A percentile compares a stretch with the other conserved stretches of the same genome.
phyloP scores from a whole-genome alignment of 139 green algal genomes.

The Desmodesmus armatus region DNA sequence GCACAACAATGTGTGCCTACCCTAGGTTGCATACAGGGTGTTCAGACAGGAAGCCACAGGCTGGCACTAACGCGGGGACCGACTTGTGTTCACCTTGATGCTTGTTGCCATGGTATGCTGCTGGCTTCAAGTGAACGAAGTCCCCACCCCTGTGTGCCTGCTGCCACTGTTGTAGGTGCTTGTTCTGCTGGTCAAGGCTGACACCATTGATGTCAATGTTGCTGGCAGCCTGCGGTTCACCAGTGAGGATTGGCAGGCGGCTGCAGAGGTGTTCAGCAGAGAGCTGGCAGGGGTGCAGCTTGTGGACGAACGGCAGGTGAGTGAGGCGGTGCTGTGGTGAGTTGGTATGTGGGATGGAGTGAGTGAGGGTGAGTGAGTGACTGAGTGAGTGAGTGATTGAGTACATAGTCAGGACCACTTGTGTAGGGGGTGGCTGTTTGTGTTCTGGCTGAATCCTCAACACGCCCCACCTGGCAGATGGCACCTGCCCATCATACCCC shows the following conservation, averaged over 20 bases:
- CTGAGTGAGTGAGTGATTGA: too few species aligned
- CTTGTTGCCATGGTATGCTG: neutral
- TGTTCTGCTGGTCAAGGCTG: neutral
- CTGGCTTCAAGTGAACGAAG: neutral
- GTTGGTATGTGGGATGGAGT: too few species aligned
- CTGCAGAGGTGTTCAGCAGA: conserved; percentile 11
- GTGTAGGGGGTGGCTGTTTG: too few species aligned
- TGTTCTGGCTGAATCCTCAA: too few species aligned
- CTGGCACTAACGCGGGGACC: too few species aligned
- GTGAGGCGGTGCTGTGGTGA: too few species aligned
- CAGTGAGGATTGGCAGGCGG: neutral
- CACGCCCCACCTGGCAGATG: too few species aligned
- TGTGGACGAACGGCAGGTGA: neutral
- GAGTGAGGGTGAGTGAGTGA: too few species aligned
- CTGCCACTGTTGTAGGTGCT: neutral
- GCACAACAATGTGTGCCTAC: too few species aligned
- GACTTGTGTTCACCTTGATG: neutral
- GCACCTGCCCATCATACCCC: too few species aligned
- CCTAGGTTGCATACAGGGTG: neutral
- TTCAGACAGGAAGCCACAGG: too few species aligned
- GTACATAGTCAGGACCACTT: too few species aligned
- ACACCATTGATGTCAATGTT: conserved; percentile 27
- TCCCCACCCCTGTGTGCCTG: neutral
- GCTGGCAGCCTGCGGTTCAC: neutral
- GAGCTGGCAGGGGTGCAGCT: conserved; percentile 17